These are phyloP conservation scores for Paramarasmius palmivorus DNA, from an alignment of 1,284 basidiomycete genomes.

Conservation along the genomic window DNA sequence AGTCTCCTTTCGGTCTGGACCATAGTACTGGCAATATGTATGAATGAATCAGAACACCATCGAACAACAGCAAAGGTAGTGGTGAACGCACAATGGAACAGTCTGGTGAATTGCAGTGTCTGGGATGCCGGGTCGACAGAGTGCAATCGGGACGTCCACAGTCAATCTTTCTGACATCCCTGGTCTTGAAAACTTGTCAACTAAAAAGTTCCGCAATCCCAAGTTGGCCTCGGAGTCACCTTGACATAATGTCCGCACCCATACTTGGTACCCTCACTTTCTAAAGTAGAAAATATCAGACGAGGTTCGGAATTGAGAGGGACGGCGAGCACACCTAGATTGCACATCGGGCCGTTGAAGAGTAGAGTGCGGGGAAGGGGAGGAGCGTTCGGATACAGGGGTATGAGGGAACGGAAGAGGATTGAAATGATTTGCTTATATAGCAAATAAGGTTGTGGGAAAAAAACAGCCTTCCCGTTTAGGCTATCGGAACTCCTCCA, in stretches of 20 bases:
- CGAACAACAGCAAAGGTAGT: constrained; percentile 6
- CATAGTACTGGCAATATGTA: constrained; percentile 52
- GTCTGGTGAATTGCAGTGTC: constrained; percentile 52
- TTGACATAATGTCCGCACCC: constrained; percentile 69
- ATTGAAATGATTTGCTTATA: too few relatives aligned
- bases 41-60: constrained; percentile 13
- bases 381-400: too few relatives aligned
- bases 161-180: constrained; percentile 59
- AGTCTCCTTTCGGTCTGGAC: constrained; percentile 65
- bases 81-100: constrained; percentile 47
- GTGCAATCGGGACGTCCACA: constrained; percentile 60
- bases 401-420: too few relatives aligned
- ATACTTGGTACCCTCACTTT: constrained; percentile 73
- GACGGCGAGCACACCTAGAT: constrained; percentile 64
- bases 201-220: constrained; percentile 13
- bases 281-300: constrained; percentile 9
- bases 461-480: too few relatives aligned
- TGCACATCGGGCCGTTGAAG: too few relatives aligned
- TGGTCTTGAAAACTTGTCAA: constrained; percentile 43
- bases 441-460: too few relatives aligned
- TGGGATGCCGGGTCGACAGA: constrained; percentile 53
- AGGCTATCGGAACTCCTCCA: too few relatives aligned
- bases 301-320: neutral
- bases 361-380: too few relatives aligned
- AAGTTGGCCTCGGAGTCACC: constrained; percentile 24